Base-by-base conservation (phyloP, 352 stramenopile genomes). In the Globisporangium lucens region DNA sequence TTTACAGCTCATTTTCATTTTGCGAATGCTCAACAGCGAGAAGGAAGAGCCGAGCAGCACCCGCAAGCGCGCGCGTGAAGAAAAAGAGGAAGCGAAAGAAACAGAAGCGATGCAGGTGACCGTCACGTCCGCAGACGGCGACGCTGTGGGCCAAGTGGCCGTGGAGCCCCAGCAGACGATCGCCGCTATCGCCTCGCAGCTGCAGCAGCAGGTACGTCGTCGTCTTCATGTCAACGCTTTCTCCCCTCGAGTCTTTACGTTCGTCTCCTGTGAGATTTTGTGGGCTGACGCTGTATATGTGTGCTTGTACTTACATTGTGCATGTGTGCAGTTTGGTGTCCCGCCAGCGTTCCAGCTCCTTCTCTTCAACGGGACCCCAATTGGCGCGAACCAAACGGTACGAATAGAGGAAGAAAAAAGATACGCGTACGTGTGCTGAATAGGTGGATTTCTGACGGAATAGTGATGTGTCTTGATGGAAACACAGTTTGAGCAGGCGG, bases 401-500 rank as follows among this genome's bases (percentile, higher is more conserved):
- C 17, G 61, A 4, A 27, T 15, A 24, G 24, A 24, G 24, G 24
- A 24, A 24, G 24, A 17, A n/a, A 30, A 61, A 29, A 46, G 55
- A 61, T 46, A 61, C 20, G 20, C 55, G 12, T 46, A 24, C 9
- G 43, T 13, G 30, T 5, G 3, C 17, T 38, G 12, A 24, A 3
- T 36, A 29, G 63, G 6, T 38, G 29, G 8, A 46, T 9, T 68
- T 35, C 53, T 66, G 20, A 36, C 3, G 46, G 8, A 17, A 43
- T 8, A 20, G 15, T 43, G 29, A 43, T 20, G 22, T 20, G 22
- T 46, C 17, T 46, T 10, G 27, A 20, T 63, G n/a, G 12, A 2
- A 33, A 4, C 41, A 93, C 41, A 95, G 86, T 92, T 95, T 58
- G 79, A 87, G 43, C 76, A 80, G 33, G 82, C 81, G 17, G 85